Evolutionary conservation across 2,329 filamentous ascomycete genomes (phyloP), one percentile per base, ranked within the genome.

Genomic region (Penicillium polonicum): DNA sequence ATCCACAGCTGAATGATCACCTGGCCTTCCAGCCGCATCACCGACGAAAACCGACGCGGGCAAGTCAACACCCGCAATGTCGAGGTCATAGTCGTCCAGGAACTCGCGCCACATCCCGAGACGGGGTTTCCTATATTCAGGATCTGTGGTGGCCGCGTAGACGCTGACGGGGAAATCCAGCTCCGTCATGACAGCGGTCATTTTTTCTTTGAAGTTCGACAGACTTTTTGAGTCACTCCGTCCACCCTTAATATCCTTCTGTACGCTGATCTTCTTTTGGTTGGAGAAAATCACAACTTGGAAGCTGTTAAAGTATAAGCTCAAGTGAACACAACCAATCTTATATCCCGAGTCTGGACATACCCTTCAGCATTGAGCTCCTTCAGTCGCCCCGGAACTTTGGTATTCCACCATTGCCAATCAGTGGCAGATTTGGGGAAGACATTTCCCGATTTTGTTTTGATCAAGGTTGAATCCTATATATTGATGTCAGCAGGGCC

Each of bases 351-450:
- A 19, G 8, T 15, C 43, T 15, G 23, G 7, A 68, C 76, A 45
- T 76, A 90, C 83, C 87, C 91, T 64, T 94, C 84, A 12, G 85
- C 79, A 68, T 91, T 83, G 2, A 97, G 79, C 58, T 86, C 78
- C 63, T 82, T 84, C 19, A 99, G 73, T 52, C 79, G 84, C 0
- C 74, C 75, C 1, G 91, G 91, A 0, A 97, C 89, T 19, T 77
- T 81, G 15, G 76, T 66, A 72, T 95, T 79, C 91, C 92, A 97
- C 94, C 94, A 99, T 73, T 90, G 91, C 94, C 94, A 99, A 71
- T 97, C 93, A 4, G 80, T 79, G 0, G 87, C 84, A 63, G 86
- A 84, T 51, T 83, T 82, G 3, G 85, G 82, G 68, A 93, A 93
- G 50, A 84, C 88, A 74, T 91, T 94, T 8, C 92, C 92, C 0